Conservation (phyloP, 2,329 filamentous ascomycete genomes). For the Nothopassalora personata region DNA sequence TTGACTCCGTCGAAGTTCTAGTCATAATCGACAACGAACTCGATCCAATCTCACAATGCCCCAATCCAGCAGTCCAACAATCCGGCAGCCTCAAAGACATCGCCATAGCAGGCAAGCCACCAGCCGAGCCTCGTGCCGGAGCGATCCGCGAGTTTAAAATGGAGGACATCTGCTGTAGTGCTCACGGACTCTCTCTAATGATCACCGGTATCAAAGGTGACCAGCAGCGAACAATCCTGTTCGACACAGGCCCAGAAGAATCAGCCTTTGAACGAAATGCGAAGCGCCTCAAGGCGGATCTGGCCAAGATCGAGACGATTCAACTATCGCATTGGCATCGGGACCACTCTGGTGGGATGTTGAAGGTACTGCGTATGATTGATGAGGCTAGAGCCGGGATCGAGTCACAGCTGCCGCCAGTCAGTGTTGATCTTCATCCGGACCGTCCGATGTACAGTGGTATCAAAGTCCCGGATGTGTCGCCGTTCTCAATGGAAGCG, state of each 20-base stretch:
- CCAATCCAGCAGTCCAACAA: conserved; percentile 19
- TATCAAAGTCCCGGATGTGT: conserved; percentile 14
- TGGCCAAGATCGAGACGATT: conserved; percentile 21
- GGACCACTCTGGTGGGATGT: conserved; percentile 27
- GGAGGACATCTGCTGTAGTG: conserved; percentile 27
- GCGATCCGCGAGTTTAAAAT: conserved; percentile 20
- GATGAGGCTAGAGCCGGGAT: conserved; percentile 10
- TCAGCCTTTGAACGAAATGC: conserved; percentile 24
- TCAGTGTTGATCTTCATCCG: conserved; percentile 26
- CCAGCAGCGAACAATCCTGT: conserved; percentile 21
- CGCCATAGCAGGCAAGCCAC: conserved; percentile 9
- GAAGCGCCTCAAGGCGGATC: conserved; percentile 18
- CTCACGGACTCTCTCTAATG: conserved; percentile 27
- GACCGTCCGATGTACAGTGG: conserved; percentile 22
- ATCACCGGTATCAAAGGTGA: conserved; percentile 23
- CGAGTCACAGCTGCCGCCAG: background rate
- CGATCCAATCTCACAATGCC: conserved; percentile 25
- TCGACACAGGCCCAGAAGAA: conserved; percentile 28
- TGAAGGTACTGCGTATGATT: conserved; percentile 23
- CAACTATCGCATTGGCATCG: conserved; percentile 27
- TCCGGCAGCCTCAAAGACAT: conserved; percentile 22
- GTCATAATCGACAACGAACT: conserved; percentile 29
- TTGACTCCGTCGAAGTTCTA: conserved; percentile 25
- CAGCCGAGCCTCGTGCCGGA: conserved; percentile 8
- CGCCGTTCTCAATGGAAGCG: conserved; percentile 18